Conservation (phyloP, 2,329 filamentous ascomycete genomes). For the Paramyrothecium roridum region DNA sequence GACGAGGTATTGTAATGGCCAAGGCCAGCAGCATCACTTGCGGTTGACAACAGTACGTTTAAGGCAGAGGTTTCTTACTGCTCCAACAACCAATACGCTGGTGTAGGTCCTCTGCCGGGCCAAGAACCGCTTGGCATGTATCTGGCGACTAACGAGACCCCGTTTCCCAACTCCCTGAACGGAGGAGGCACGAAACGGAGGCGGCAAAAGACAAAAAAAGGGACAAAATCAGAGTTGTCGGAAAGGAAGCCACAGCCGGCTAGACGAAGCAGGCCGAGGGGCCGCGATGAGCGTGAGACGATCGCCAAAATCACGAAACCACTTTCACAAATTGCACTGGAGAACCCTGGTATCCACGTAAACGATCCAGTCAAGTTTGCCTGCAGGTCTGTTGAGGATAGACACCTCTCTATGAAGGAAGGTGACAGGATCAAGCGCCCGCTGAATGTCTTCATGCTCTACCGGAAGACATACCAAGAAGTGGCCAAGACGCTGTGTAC, state of each 20-base stretch:
- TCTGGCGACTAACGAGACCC: no score
- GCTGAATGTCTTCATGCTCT: constrained; percentile 98
- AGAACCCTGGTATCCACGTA: constrained; percentile 59
- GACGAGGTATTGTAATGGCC: no score
- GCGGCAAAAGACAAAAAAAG: not conserved
- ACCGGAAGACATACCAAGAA: constrained; percentile 88
- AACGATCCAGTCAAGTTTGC: constrained; percentile 81
- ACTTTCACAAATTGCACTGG: constrained; percentile 67
- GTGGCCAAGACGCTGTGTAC: constrained; percentile 77
- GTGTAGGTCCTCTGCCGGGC: no score
- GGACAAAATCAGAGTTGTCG: not conserved
- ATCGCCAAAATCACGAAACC: constrained; percentile 58
- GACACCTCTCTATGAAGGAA: constrained; percentile 63
- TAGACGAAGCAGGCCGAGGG: constrained; percentile 26
- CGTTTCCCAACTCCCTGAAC: no score
- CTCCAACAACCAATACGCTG: no score
- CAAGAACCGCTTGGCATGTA: no score
- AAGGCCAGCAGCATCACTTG: no score
- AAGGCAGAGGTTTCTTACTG: no score
- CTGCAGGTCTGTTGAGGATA: constrained; percentile 62
- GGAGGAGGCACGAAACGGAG: no score
- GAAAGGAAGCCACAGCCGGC: not conserved
- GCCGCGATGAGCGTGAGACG: constrained; percentile 26
- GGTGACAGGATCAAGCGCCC: constrained; percentile 81
- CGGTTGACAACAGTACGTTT: no score